Base-by-base conservation (phyloP, 768 basidiomycete genomes). In the Calocybe gangraenosa region DNA sequence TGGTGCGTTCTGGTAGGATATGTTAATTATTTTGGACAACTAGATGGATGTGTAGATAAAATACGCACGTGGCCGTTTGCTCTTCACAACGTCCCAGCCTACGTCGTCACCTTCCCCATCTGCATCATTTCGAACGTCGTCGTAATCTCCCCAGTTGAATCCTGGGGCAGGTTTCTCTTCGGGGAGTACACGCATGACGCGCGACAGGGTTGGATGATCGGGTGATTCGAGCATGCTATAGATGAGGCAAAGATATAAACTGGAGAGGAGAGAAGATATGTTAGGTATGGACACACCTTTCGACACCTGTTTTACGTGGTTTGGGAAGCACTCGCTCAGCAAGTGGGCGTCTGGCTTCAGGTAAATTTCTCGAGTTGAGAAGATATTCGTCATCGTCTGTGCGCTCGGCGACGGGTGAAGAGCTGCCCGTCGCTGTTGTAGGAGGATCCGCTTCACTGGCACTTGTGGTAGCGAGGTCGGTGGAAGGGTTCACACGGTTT, bases 91-190 rank as follows among this genome's bases (percentile, higher is more conserved):
- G 18, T 79, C 85, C 90, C 88, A 91, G 2, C 81, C 84, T 40
- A 84, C 87, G 43, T 87, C 87, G 47, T 81, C 84, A 39, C 74
- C 73, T n/a, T 69, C 72, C 9, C 64, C 72, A 31, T 63, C 59
- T 25, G 51, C 64, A 14, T 57, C 57, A 40, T 75, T 61, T 11
- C 57, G 71, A 17, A 78, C 78, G 41, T 87, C 83, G 46, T 88
- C 87, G 55, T 88, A 88, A 65, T 89, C 86, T 0, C 65, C 81
- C 87, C 83, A 87, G 0, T 84, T 78, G 59, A 83, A 84, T 0
- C 86, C 85, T 5, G 69, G 62, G 7, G 76, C 79, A 13, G 84
- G 82, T 33, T 70, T 68, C 44, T 83, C 80, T 45, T 72, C 71
- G n/a, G 83, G 79, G 50, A 72, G 72, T 3, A 88, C 73, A 18